Conservation (phyloP, 2,329 filamentous ascomycete species). For the Ustulina deusta region DNA sequence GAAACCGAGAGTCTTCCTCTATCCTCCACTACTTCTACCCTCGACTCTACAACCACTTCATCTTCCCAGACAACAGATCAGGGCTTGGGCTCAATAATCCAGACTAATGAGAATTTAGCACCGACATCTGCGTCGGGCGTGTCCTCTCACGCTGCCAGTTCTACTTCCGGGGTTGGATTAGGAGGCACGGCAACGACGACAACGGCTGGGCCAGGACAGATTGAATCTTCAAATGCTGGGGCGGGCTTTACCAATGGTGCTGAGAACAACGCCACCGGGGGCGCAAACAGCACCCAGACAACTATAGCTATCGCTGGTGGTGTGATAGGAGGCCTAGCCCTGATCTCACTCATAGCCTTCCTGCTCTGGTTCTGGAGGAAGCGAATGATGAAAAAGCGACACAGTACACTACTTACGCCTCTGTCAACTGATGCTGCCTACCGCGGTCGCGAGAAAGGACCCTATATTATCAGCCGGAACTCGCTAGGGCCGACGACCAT, state of each 20-base stretch:
- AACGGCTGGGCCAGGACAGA: constrained; percentile 27
- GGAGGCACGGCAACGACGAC: constrained; percentile 19
- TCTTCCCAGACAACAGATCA: constrained; percentile 34
- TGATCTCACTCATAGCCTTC: constrained; percentile 60
- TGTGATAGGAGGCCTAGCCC: constrained; percentile 62
- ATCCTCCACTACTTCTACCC: constrained; percentile 14
- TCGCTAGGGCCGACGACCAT: constrained; percentile 64
- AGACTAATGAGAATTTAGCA: constrained; percentile 36
- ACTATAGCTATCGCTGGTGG: constrained; percentile 63
- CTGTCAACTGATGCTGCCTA: constrained; percentile 53
- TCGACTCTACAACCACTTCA: constrained; percentile 20
- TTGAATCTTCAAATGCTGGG: constrained; percentile 39
- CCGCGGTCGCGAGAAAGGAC: constrained; percentile 43
- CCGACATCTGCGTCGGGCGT: constrained; percentile 33
- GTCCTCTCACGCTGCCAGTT: constrained; percentile 11
- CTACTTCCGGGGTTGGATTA: constrained; percentile 1
- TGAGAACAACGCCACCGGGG: constrained; percentile 46
- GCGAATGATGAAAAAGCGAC: constrained; percentile 56
- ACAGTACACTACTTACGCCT: constrained; percentile 63
- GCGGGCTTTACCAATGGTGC: constrained; percentile 38
- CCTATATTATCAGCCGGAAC: constrained; percentile 59
- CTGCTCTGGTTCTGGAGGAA: constrained; percentile 65
- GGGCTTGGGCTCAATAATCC: constrained; percentile 24
- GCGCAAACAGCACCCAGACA: constrained; percentile 48
- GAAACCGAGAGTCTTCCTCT: constrained; percentile 11